Base-by-base conservation (phyloP, 2,329 filamentous ascomycete species). In the Penicillium griseofulvum region DNA sequence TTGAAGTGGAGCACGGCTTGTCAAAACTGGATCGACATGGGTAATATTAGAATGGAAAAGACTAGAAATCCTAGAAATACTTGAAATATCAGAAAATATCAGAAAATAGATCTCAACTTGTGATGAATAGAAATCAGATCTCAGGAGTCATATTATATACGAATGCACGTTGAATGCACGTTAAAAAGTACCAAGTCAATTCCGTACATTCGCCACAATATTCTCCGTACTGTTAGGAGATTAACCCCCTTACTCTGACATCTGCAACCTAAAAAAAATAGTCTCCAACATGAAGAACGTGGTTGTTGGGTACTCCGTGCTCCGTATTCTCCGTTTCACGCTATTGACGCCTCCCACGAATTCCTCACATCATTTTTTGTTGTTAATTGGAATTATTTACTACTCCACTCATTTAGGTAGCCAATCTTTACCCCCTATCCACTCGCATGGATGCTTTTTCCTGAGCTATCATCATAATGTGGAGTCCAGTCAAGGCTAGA, bases 1-100 rank as follows among this genome's bases (percentile, higher is more conserved):
- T 49, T 43, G 14, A 2, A 49, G 60, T 61, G 60, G 60, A 59
- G 54, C 47, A 43, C 37, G 46, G 56, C 45, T 37, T 22, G 29
- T 52, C 49, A 41, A 38, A 39, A 48, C 16, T 6, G 29, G 50
- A 52, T 56, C 50, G 49, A 54, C 49, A 39, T 34, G 14, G 17
- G 22, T 22, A 22, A 22, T 22, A 22, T 22, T 22, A 22, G 22
- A 22, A 22, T 22, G 22, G 22, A 22, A 22, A 22, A 22, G 22
- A 22, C 22, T n/a, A n/a, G n/a, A n/a, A 11, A 17, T 28, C 17
- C 17, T 29, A 29, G 36, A 24, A 49, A 29, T 19, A 31, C 29
- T 12, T 8, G 29, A 31, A 28, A 44, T 44, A 33, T 33, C 16
- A 33, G 16, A n/a, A n/a, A n/a, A n/a, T n/a, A 28, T 28, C 22